Percentiles rank a stretch among this genome's conserved stretches.
These are phyloP conservation scores for Mycena capillaripes DNA, from an alignment of 768 basidiomycete species.

Conservation along the genomic window DNA sequence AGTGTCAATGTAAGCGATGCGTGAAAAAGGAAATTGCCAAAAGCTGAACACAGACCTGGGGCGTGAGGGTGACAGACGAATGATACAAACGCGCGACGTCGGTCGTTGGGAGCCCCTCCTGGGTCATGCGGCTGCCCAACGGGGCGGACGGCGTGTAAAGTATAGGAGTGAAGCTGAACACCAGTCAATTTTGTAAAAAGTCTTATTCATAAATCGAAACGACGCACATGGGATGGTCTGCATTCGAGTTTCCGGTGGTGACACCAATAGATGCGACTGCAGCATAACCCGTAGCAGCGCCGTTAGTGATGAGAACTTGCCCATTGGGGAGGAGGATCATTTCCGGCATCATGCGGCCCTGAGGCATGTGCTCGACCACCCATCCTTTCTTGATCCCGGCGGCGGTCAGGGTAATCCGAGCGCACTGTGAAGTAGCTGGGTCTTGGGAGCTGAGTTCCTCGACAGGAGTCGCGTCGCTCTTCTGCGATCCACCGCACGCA, in stretches of 20 bases:
- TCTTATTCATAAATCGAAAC: slow-evolving; percentile 17
- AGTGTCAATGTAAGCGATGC: background rate
- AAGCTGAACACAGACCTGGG: slow-evolving; percentile 2
- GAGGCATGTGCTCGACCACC: slow-evolving; percentile 62
- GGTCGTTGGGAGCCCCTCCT: slow-evolving; percentile 43
- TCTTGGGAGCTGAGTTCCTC: slow-evolving; percentile 69
- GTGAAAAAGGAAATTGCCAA: background rate
- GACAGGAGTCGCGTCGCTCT: slow-evolving; percentile 48
- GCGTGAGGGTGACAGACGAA: slow-evolving; percentile 18
- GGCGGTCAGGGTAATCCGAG: slow-evolving; percentile 65
- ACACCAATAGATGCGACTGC: slow-evolving; percentile 42
- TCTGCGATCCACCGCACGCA: slow-evolving; percentile 47
- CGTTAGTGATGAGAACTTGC: slow-evolving; percentile 64
- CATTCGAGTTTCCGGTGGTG: slow-evolving; percentile 58
- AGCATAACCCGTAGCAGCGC: slow-evolving; percentile 53
- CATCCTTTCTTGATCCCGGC: slow-evolving; percentile 59
- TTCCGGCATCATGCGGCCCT: slow-evolving; percentile 70
- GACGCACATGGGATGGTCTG: slow-evolving; percentile 58
- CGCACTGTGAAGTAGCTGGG: slow-evolving; percentile 52
- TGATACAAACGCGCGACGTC: slow-evolving; percentile 32
- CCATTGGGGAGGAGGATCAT: slow-evolving; percentile 69
- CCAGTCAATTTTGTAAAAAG: background rate
- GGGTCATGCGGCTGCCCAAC: slow-evolving; percentile 54
- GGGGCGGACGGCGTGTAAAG: slow-evolving; percentile 56
- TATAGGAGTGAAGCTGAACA: slow-evolving; percentile 46